Evolutionary conservation across 2,329 filamentous ascomycete genomes (phyloP).

Genomic region (Cladobotryum protrusum): DNA sequence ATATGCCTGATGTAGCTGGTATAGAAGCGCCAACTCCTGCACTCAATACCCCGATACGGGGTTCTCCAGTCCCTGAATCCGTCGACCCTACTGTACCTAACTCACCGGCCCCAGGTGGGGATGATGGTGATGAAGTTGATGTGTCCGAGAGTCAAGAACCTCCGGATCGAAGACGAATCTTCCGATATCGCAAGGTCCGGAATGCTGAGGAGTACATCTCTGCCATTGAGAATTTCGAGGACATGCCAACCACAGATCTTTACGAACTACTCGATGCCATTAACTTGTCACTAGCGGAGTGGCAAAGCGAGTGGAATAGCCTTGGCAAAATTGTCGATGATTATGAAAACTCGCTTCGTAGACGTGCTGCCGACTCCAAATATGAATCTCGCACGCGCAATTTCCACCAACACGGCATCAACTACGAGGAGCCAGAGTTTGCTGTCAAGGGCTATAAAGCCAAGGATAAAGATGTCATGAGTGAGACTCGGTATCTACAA

Average conservation of each 20-base stretch:
- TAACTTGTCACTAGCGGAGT: constrained; percentile 41
- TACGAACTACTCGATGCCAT: constrained; percentile 38
- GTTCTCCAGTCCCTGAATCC: constrained; percentile 35
- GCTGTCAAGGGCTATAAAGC: constrained; percentile 48
- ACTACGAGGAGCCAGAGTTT: constrained; percentile 47
- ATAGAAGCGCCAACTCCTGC: constrained; percentile 31
- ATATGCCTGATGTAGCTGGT: constrained; percentile 22
- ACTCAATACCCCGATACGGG: constrained; percentile 32
- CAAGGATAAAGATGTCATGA: constrained; percentile 36
- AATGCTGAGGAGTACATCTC: constrained; percentile 43
- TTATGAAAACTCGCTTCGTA: constrained; percentile 50
- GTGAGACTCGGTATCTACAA: constrained; percentile 42
- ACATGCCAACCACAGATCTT: constrained; percentile 42
- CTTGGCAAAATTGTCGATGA: constrained; percentile 48
- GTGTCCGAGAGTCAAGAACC: constrained; percentile 29
- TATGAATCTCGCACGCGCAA: constrained; percentile 41
- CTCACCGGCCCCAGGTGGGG: constrained; percentile 32
- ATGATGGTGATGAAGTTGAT: constrained; percentile 32
- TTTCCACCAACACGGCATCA: constrained; percentile 33
- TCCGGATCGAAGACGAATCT: constrained; percentile 26
- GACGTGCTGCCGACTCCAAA: constrained; percentile 42
- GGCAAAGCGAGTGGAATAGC: constrained; percentile 49
- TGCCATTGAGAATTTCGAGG: constrained; percentile 44
- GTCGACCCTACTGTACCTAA: constrained; percentile 31
- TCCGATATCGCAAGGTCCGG: constrained; percentile 44